Evolutionary conservation across 2,329 filamentous ascomycete species (phyloP), one percentile per base, ranked within the genome.

Genomic region (Scolecobasidium constrictum): DNA sequence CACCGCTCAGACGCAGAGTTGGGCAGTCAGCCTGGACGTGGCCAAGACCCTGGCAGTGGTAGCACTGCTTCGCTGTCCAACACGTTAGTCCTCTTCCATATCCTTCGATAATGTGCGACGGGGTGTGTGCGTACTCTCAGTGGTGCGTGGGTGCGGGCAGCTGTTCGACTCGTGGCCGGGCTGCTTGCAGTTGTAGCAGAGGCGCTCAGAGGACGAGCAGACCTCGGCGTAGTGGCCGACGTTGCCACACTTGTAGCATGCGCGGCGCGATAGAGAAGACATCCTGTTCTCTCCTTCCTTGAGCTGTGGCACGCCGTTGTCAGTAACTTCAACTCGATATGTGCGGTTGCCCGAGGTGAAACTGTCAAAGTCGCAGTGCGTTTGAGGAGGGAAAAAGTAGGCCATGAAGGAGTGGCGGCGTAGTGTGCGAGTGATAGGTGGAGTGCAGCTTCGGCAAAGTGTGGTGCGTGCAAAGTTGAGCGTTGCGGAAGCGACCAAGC

Each of bases 11-110:
- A 54, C 92, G 86, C 51, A 98, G 78, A 49, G 92, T 96, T 57
- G 92, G 92, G 77, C 92, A 98, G 66, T 98, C 92, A 54, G 92
- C 92, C 73, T 98, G 92, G 57, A 98, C 92, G 63, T 98, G 92
- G 53, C 92, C 92, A 48, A 96, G 78, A 46, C 92, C 92, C 73
- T 96, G 92, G 75, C 92, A 98, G 71, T 96, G 92, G 66, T 98
- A 98, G 78, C 92, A 98, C 75, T 98, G 92, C 80, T 98, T 98
- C 42, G 87, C 87, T 81, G 56, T 47, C 28, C 18, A 17, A 6
- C 4, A 4, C n/a, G 33, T 40, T 44, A 45, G 48, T 17, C 17
- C 17, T 38, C 19, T 44, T 12, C 9, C 20, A n/a, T n/a, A n/a
- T 31, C 26, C 9, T n/a, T n/a, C n/a, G n/a, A n/a, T n/a, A 31